Base-by-base conservation (phyloP, 2,329 filamentous ascomycete species). In the Aspergillus pseudoterreus region DNA sequence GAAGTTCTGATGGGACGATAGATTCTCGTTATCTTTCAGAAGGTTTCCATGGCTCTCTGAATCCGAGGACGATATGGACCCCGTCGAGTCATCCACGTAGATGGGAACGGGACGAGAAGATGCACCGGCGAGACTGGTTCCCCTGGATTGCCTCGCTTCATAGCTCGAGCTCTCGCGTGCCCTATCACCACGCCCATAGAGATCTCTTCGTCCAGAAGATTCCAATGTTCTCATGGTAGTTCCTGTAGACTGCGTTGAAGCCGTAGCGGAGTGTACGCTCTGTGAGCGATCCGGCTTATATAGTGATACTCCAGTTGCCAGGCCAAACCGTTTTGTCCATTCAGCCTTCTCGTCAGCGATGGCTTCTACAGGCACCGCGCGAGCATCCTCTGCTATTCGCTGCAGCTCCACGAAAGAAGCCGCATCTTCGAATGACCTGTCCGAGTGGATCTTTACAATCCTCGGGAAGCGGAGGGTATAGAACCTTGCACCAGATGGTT, bases 401-500 rank as follows among this genome's bases (percentile, higher is more conserved):
- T 92, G 87, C 3, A 96, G 74, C 48, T 90, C 84, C 1, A 79
- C 69, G 56, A 92, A 89, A 0, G 84, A 82, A 15, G 89, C 73
- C 1, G 84, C 79, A 52, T 95, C 88, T 19, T 78, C 74, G 64
- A 82, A 88, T 2, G 81, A 81, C 21, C 90, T 79, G 65, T 96
- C 90, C 54, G 79, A 81, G 61, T 95, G 90, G 9, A 95, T 77
- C 63, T 92, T 95, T 51, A 82, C 78, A 3, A 92, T 82, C 2
- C 81, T 77, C 1, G 91, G 87, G 62, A 95, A 95, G 1, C 91
- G 81, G 47, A 90, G 81, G 53, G 85, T 85, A 75, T 83, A 90
- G 62, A 88, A 91, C 1, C 78, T 78, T 12, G 82, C 84, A 61
- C 87, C 85, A 4, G 82, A 80, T 2, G 81, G 78, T 62, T 86